Base-by-base conservation (phyloP, 345 rosid species). In the Boechera divaricarpa region DNA sequence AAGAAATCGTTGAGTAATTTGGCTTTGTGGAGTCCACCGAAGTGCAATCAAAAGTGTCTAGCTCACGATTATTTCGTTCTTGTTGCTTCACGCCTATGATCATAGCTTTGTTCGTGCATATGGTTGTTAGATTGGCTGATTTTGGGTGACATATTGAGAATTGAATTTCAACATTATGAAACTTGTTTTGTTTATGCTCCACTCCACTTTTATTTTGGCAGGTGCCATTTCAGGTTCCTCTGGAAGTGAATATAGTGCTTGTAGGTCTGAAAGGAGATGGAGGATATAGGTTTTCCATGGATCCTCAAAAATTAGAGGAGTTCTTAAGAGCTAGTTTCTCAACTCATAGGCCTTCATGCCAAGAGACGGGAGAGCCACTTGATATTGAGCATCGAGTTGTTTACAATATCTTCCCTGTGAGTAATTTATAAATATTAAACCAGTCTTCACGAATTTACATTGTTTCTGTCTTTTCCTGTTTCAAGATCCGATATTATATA, bases 171-270 rank as follows among this genome's bases (percentile, higher is more conserved):
- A 51, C 16, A 60, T 60, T 38, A 26, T 15, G 72, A 63, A 41
- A 12, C 52, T 75, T 75, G 26, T 55, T 24, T 57, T 32, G 7
- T 13, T 49, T 42, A 35, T 42, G 48, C 12, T 72, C 24, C 39
- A 28, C 16, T 48, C 53, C 59, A 11, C 63, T 33, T 21, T 72
- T 35, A 11, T 52, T 49, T 70, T 2, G 76, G 81, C 84, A 96
- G 99, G 98, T 96, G 76, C 98, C 99, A 0, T 93, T 96, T 83
- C 95, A 90, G 88, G 98, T 93, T 79, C 98, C 99, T 2, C 69
- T 96, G 29, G 98, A 96, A 79, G 97, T 96, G 54, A 96, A 96
- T 74, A 85, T 93, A 47, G 97, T 93, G 26, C 90, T 93, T 15
- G 74, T 96, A 61, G 99, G 99, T 63, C 79, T 96, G 60, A 88